Evolutionary conservation across 352 stramenopile species (phyloP), one percentile per base, ranked within the genome.

Genomic region (Elongisporangium undulatum): DNA sequence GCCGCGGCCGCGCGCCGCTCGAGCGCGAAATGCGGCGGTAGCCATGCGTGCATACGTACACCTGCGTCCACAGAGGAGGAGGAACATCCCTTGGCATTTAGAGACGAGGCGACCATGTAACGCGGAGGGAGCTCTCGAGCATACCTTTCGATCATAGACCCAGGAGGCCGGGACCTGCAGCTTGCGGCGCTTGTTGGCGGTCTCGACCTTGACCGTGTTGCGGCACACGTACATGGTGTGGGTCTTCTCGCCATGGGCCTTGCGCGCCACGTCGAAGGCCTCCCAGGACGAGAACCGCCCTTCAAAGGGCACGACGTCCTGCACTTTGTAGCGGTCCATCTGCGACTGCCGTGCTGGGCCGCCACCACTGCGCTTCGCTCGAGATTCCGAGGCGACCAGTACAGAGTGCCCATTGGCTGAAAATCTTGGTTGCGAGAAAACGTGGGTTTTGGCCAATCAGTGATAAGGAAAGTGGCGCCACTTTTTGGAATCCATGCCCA

Each of bases 201-300:
- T 71, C 23, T 77, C 75, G 51, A 90, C 81, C 55, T 89, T 86
- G 51, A 90, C 78, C 10, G 78, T 89, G 61, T 90, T 90, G 56
- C 81, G 81, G 56, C 81, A 90, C 55, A 90, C 81, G 67, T 90
- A 90, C 70, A 90, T 85, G 34, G 78, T 90, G 77, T 85, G 73
- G 22, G 81, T 90, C 64, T 87, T 87, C 62, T 90, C 81, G 61
- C 81, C 80, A 61, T 90, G 81, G 7, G 77, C 75, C 52, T 75
- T 80, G 22, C 81, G 75, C 49, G 78, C 81, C 9, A 85, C 59
- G 51, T 90, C 81, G 41, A 90, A 89, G 26, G 77, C 78, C 67
- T 89, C 81, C 81, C 81, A 90, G n/a, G 81, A 90, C 68, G 78
- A 68, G 63, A 89, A 90, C 20, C 71, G 71, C 15, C 81, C 81